Conservation (phyloP, 2,329 filamentous ascomycete species). For the Stenocarpella maydis region DNA sequence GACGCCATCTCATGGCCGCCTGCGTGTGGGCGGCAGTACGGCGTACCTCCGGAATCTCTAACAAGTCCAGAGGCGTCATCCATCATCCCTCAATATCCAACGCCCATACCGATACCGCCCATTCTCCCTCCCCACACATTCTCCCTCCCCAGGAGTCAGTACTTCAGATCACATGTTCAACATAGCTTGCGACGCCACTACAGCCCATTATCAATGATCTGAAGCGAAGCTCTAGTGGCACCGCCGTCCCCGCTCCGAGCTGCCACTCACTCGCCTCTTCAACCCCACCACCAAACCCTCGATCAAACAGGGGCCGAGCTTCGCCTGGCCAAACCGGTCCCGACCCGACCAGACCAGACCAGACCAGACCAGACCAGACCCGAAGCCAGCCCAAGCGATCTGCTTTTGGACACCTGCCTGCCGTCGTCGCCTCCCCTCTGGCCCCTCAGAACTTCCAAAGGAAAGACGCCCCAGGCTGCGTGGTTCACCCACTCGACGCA, state of each 20-base stretch:
- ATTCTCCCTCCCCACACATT: not conserved
- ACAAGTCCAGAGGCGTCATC: not conserved
- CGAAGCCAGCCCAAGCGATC: conserved; percentile 1
- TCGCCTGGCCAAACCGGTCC: not conserved
- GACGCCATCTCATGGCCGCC: conserved; percentile 22
- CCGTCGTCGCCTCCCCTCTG: too few species aligned
- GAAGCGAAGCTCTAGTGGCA: not conserved
- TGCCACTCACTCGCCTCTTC: not conserved
- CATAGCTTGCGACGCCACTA: not conserved
- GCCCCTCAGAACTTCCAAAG: not conserved
- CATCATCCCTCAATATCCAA: not conserved
- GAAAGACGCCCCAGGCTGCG: not conserved
- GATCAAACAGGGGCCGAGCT: conserved; percentile 25
- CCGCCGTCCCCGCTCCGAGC: not conserved
- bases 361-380: conserved; percentile 6
- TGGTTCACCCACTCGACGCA: not conserved
- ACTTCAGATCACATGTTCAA: not conserved
- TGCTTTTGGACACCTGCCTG: not conserved
- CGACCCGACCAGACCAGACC: conserved; percentile 6
- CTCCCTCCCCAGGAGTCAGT: not conserved
- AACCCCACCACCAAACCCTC: conserved; percentile 19
- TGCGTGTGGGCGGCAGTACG: not conserved
- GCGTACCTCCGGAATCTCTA: too few species aligned
- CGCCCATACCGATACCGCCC: not conserved
- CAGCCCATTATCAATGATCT: not conserved